Conservation (phyloP, 176 grass and related monocot species). For the Aegilops sharonensis region DNA sequence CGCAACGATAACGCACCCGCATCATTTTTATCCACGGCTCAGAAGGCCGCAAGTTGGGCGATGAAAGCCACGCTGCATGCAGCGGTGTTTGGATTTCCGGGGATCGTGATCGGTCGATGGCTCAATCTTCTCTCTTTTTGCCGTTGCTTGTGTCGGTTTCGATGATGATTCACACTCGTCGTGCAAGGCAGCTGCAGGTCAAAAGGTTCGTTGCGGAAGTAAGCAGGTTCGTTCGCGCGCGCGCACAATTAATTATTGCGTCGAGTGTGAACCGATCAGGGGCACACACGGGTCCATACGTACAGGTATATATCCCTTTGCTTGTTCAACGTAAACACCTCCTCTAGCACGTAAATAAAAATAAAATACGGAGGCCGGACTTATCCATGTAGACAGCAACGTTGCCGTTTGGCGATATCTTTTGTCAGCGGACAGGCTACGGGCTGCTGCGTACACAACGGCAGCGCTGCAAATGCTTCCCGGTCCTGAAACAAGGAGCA, state of each 20-base stretch:
- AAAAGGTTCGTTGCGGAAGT: slow-evolving; percentile 20
- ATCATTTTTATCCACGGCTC: background rate
- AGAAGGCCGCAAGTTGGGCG: background rate
- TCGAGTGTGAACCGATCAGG: background rate
- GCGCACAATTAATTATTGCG: background rate
- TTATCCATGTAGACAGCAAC: background rate
- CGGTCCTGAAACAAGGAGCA: background rate
- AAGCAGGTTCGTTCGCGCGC: background rate
- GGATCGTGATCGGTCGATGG: background rate
- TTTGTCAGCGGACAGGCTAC: background rate
- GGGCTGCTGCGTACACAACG: slow-evolving; percentile 5
- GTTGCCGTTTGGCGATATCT: slow-evolving; percentile 21
- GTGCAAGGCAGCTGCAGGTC: background rate
- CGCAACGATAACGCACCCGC: background rate
- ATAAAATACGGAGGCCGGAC: background rate
- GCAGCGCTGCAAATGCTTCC: background rate
- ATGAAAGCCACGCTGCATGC: background rate
- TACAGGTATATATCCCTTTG: background rate
- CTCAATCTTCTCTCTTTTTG: background rate
- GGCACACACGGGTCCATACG: no score
- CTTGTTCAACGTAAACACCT: slow-evolving; percentile 5
- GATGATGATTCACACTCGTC: background rate
- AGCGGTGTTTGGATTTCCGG: background rate
- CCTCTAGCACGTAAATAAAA: background rate
- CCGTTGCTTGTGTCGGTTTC: background rate